phyloP scores from a whole-genome alignment of 1,284 basidiomycete genomes.

The Hemileccinum hortonii region DNA sequence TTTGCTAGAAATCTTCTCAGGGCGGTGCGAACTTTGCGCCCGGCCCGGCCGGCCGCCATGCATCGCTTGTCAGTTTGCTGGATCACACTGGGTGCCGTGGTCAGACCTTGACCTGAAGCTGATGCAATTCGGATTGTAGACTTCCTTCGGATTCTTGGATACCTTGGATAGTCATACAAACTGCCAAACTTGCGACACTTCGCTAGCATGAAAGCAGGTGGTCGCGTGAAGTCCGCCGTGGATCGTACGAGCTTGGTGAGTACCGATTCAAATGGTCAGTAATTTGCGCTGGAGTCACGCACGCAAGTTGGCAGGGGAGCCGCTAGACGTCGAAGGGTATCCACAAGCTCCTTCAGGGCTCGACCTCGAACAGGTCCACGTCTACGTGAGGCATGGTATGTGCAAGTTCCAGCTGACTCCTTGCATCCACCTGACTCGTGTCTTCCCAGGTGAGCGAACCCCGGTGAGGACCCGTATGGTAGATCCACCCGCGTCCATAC shows the following conservation, averaged over 20 bases:
- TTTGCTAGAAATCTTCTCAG: too few species aligned
- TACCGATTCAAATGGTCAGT: background rate
- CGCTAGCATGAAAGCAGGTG: conserved; percentile 4
- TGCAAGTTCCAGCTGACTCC: conserved; percentile 1
- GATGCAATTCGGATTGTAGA: too few species aligned
- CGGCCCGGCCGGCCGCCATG: background rate
- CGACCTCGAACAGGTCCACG: conserved; percentile 66
- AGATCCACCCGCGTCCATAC: conserved; percentile 61
- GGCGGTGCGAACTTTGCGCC: conserved; percentile 5
- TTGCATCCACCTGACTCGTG: background rate
- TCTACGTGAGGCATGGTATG: conserved; percentile 74
- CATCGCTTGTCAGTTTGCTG: background rate
- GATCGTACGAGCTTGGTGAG: conserved; percentile 15
- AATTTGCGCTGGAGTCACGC: background rate
- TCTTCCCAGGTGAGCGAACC: conserved; percentile 61
- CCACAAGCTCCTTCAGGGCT: conserved; percentile 56
- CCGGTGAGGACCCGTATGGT: conserved; percentile 67
- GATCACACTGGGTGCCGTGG: too few species aligned
- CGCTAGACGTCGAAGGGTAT: conserved; percentile 61
- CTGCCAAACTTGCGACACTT: background rate
- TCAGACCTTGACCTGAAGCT: too few species aligned
- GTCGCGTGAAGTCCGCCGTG: too few species aligned
- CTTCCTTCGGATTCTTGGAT: too few species aligned
- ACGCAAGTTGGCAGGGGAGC: conserved; percentile 38
- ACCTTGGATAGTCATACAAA: background rate